phyloP scores from a whole-genome alignment of 2,329 filamentous ascomycete species.

The Exophiala lecanii-corni region DNA sequence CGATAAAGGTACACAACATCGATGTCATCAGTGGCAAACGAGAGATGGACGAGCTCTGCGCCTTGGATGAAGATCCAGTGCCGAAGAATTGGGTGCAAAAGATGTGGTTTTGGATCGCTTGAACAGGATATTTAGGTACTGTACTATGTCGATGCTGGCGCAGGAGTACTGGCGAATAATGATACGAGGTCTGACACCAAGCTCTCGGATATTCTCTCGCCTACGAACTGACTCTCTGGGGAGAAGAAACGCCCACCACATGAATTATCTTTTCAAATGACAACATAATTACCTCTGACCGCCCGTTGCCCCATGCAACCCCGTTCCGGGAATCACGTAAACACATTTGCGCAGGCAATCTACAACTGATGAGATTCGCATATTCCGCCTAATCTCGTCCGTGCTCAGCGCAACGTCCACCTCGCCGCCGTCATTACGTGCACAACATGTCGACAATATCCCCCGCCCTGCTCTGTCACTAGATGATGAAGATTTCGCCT shows the following conservation, averaged over 20 bases:
- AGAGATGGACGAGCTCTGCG: constrained; percentile 15
- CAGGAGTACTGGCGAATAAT: no score
- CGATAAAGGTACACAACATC: constrained; percentile 35
- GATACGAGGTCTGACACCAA: no score
- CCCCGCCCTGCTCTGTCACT: no score
- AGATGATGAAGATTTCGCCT: constrained; percentile 11
- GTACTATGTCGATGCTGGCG: no score
- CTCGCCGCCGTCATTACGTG: no score
- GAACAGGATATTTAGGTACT: not conserved
- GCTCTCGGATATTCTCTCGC: no score
- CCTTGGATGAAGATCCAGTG: constrained; percentile 9
- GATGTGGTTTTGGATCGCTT: constrained; percentile 17
- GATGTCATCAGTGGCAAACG: constrained; percentile 34
- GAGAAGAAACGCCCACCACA: no score
- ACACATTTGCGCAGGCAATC: not conserved
- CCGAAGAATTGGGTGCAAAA: constrained; percentile 10
- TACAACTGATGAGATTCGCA: not conserved
- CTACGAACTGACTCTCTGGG: no score
- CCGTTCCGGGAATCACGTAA: not conserved
- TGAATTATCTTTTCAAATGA: no score
- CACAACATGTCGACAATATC: no score
- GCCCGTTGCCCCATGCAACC: not conserved
- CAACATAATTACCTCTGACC: no score
- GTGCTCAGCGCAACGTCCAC: constrained; percentile 8
- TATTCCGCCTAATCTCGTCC: constrained; percentile 1